phyloP scores from a whole-genome alignment of 306 rosid species.

The Rosa chinensis region DNA sequence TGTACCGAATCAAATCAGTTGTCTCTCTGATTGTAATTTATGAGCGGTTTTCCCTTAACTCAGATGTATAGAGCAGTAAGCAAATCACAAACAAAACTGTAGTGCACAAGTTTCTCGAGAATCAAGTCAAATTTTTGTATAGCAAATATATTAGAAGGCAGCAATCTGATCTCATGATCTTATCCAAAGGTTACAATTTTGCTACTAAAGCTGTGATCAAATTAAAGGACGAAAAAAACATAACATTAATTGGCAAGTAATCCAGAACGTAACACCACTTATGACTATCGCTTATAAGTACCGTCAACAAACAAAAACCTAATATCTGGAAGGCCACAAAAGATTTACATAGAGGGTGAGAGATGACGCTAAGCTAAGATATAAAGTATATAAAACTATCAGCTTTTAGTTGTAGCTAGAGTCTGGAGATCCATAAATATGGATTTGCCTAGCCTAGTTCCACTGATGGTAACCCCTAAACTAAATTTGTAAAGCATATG shows the following conservation, averaged over 20 bases:
- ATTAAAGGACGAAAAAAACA: background rate
- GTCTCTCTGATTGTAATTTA: too few relatives aligned
- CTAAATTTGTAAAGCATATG: constrained; percentile 8
- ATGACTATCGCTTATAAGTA: constrained; percentile 24
- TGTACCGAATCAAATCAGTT: too few relatives aligned
- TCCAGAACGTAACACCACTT: constrained; percentile 32
- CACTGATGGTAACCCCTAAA: constrained; percentile 44
- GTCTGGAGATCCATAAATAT: constrained; percentile 48
- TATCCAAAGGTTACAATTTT: constrained; percentile 8
- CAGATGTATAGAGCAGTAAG: background rate
- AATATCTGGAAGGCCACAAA: constrained; percentile 42
- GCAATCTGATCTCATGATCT: background rate
- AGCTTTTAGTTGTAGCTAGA: constrained; percentile 29
- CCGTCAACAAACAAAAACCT: constrained; percentile 17
- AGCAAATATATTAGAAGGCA: background rate
- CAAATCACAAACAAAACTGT: background rate
- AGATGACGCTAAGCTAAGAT: constrained; percentile 15
- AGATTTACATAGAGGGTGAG: constrained; percentile 26
- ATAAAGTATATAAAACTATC: constrained; percentile 17
- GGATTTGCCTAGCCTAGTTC: constrained; percentile 91
- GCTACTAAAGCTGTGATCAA: background rate
- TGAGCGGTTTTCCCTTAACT: too few relatives aligned
- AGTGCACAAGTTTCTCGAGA: background rate
- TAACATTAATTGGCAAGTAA: constrained; percentile 33
- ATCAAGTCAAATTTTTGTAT: background rate